phyloP scores from a whole-genome alignment of 306 rosid species.

The Lathyrus tuberosus region DNA sequence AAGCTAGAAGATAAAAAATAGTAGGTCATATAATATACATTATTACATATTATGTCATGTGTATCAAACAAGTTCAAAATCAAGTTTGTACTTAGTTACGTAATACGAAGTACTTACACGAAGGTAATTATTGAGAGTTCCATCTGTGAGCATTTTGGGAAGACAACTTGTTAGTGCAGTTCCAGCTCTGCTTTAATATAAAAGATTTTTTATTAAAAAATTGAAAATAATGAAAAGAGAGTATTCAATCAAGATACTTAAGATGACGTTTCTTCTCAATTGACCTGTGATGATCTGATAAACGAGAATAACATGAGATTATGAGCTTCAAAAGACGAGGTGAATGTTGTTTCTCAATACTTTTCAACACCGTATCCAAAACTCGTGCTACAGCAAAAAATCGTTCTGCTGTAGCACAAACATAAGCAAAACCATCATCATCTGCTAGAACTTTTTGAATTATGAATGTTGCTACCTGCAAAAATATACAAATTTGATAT shows the following conservation, averaged over 20 bases:
- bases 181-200: constrained; percentile 54
- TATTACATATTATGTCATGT: too few relatives aligned
- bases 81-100: too few relatives aligned
- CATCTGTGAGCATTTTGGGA: too few relatives aligned
- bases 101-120: too few relatives aligned
- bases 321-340: constrained; percentile 71
- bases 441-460: constrained; percentile 49
- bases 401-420: constrained; percentile 71
- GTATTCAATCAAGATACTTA: too few relatives aligned
- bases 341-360: constrained; percentile 72
- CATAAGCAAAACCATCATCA: constrained; percentile 74
- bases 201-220: not conserved
- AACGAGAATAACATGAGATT: constrained; percentile 69
- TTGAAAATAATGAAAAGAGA: not conserved
- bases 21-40: too few relatives aligned
- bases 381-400: constrained; percentile 70
- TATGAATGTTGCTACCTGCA: not conserved
- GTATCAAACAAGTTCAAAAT: too few relatives aligned
- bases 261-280: not conserved
- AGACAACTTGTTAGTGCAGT: too few relatives aligned
- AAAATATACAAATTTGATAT: not conserved
- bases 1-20: too few relatives aligned
- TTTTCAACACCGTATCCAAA: constrained; percentile 61
- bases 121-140: too few relatives aligned
- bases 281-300: constrained; percentile 66